A percentile compares a stretch with the other conserved stretches of the same genome.
Conservation (phyloP, 1,284 basidiomycete species). For the Cryptococcus sp. region DNA sequence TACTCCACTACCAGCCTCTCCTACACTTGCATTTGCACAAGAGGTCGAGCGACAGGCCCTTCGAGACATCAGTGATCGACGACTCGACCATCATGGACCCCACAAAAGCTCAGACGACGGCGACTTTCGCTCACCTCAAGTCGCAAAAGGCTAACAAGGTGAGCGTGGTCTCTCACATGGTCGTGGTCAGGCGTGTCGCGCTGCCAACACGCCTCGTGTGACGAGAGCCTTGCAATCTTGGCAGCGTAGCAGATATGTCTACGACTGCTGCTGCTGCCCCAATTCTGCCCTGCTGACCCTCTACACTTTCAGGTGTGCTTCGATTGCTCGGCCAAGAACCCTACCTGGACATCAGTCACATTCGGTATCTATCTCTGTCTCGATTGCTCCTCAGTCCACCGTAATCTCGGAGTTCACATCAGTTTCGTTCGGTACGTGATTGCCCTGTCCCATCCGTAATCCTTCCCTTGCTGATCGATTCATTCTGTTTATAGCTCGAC, state of each 20-base stretch:
- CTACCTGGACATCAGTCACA: conserved; percentile 95
- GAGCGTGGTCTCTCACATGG: conserved; percentile 22
- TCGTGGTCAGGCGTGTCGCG: background rate
- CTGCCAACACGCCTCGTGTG: background rate
- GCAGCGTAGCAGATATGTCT: background rate
- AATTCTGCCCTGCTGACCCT: too few species aligned
- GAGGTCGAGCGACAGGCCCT: background rate
- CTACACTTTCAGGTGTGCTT: conserved; percentile 75
- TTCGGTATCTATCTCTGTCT: conserved; percentile 98
- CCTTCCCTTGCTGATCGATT: conserved; percentile 1
- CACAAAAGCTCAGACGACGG: conserved; percentile 52
- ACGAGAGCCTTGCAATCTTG: background rate
- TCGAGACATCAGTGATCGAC: background rate
- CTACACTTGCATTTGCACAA: background rate
- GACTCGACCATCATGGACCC: conserved; percentile 41
- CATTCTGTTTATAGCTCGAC: conserved; percentile 69
- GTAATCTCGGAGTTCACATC: conserved; percentile 98
- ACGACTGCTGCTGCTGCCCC: background rate
- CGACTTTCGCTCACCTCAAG: conserved; percentile 59
- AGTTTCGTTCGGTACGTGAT: conserved; percentile 84
- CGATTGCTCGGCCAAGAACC: conserved; percentile 94
- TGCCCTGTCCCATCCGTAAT: background rate
- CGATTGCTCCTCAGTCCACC: conserved; percentile 92
- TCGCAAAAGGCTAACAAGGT: conserved; percentile 89
- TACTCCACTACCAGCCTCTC: background rate